phyloP scores from a whole-genome alignment of 768 basidiomycete species.

The Agrocybe chaxingu region DNA sequence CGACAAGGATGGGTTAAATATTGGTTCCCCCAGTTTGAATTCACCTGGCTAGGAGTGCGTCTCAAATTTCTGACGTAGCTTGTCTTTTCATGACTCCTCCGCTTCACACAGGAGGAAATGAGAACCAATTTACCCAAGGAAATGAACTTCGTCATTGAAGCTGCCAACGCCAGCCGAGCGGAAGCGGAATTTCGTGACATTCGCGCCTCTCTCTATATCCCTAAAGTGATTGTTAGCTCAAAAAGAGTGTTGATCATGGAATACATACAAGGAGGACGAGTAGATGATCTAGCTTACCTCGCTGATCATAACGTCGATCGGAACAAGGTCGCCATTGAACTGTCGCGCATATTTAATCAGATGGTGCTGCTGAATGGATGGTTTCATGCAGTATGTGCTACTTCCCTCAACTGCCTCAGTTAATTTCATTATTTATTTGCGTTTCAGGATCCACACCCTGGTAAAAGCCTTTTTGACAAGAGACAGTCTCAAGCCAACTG shows the following conservation, averaged over 20 bases:
- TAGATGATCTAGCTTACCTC: constrained; percentile 85
- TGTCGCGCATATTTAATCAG: constrained; percentile 85
- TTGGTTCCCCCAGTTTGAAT: constrained; percentile 95
- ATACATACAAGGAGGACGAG: constrained; percentile 83
- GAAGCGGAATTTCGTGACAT: constrained; percentile 65
- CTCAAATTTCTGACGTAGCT: neutral
- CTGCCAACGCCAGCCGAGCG: constrained; percentile 75
- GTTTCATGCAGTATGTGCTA: constrained; percentile 68
- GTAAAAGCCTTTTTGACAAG: constrained; percentile 29
- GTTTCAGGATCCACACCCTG: constrained; percentile 81
- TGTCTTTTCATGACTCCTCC: constrained; percentile 14
- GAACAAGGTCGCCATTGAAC: constrained; percentile 89
- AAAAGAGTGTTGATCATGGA: constrained; percentile 94
- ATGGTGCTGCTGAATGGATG: constrained; percentile 97
- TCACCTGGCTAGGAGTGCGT: constrained; percentile 80
- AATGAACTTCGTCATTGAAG: constrained; percentile 94
- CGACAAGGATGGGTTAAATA: constrained; percentile 75
- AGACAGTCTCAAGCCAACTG: neutral
- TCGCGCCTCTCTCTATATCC: constrained; percentile 84
- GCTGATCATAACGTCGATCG: constrained; percentile 82
- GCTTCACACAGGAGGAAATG: constrained; percentile 81
- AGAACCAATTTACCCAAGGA: constrained; percentile 86
- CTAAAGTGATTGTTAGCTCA: constrained; percentile 72
- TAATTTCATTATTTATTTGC: constrained; percentile 1
- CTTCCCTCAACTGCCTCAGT: neutral